Conservation (phyloP, 305 asterid species). For the Nicotiana rustica region DNA sequence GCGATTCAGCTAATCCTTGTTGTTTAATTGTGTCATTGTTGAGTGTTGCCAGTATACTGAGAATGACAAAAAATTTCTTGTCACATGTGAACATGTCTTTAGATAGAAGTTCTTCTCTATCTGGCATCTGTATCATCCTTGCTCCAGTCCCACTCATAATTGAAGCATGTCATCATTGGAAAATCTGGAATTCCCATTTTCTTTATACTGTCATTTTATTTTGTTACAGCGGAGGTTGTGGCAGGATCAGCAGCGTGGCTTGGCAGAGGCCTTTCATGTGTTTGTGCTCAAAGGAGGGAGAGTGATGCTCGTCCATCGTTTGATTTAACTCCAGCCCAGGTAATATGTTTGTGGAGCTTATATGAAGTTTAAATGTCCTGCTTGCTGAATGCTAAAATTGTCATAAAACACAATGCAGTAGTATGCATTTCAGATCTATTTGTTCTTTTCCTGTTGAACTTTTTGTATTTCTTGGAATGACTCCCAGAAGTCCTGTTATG, state of each 20-base stretch:
- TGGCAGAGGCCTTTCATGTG: constrained; percentile 97
- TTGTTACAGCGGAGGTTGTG: constrained; percentile 75
- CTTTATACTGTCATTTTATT: constrained; percentile 46
- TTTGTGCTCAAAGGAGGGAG: constrained; percentile 94
- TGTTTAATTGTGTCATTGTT: background rate
- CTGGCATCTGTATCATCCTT: constrained; percentile 12
- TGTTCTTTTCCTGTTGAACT: background rate
- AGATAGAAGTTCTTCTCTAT: background rate
- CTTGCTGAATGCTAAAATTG: constrained; percentile 7
- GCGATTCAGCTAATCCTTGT: background rate
- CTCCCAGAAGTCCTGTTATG: background rate
- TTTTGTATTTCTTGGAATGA: constrained; percentile 5
- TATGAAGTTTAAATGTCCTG: constrained; percentile 24
- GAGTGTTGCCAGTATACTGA: constrained; percentile 6
- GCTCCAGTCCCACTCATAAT: background rate
- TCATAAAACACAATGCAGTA: background rate
- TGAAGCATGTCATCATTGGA: constrained; percentile 9
- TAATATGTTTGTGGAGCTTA: constrained; percentile 42
- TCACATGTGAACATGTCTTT: background rate
- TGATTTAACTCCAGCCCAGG: constrained; percentile 94
- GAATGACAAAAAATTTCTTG: background rate
- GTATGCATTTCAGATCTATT: constrained; percentile 24
- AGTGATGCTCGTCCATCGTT: constrained; percentile 92
- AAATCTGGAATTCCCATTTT: constrained; percentile 1
- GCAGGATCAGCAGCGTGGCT: constrained; percentile 99